A percentile compares a stretch with the other conserved stretches of the same genome.
These are phyloP conservation scores for Psidium guajava DNA, from an alignment of 345 rosid species.

Conservation along the genomic window DNA sequence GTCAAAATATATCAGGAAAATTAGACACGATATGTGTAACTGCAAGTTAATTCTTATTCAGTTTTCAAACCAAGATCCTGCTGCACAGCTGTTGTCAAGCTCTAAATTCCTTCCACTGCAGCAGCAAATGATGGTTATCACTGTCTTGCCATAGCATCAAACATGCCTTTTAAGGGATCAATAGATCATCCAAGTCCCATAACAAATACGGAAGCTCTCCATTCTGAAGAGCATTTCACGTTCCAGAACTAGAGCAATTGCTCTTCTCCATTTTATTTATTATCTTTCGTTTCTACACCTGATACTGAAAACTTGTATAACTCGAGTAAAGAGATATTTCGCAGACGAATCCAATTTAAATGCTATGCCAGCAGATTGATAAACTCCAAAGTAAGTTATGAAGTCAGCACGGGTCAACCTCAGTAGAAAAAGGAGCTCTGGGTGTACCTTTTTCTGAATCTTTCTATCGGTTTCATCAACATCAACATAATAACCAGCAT, in stretches of 20 bases:
- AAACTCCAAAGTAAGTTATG: neutral
- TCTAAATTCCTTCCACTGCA: neutral
- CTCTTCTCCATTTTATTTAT: neutral
- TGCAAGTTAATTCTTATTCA: neutral
- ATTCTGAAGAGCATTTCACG: neutral
- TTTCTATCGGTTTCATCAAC: constrained; percentile 71
- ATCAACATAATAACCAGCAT: constrained; percentile 75
- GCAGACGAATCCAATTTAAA: neutral
- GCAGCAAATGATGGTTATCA: neutral
- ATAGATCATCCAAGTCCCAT: neutral
- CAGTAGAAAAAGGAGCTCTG: neutral
- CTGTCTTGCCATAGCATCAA: neutral
- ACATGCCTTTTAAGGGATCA: neutral
- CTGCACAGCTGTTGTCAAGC: neutral
- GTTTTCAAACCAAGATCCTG: neutral
- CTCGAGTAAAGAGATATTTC: neutral
- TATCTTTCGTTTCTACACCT: neutral
- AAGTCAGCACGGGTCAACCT: neutral
- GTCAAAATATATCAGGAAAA: neutral
- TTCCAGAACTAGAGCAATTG: neutral
- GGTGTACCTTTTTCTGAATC: constrained; percentile 78
- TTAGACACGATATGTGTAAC: neutral
- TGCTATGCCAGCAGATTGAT: neutral
- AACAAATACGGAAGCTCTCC: neutral
- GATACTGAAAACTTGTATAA: neutral